Evolutionary conservation across 1,139 yeast species (phyloP), one percentile per base, ranked within the genome.

Genomic region (Scheffersomyces segobiensis): DNA sequence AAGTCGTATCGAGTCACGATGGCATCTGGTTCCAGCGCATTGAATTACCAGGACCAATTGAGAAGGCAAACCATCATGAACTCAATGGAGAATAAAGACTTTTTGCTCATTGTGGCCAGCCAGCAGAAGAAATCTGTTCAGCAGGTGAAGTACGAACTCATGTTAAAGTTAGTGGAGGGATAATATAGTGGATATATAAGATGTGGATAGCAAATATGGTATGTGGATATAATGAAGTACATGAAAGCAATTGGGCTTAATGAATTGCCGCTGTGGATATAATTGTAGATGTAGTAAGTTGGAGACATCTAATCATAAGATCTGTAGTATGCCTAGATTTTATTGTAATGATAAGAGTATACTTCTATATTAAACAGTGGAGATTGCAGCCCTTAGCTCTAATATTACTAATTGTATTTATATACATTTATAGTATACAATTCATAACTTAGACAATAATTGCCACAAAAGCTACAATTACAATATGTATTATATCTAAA

Each of bases 71-170:
- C 71, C 39, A 78, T 80, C 48, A 62, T 78, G 62, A 78, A 79
- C 60, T 77, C 82, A 32, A 62, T 80, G 67, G 83, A 80, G 59
- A 81, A 79, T 59, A 69, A 65, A 57, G 85, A 81, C 63, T 81
- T 78, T 63, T 66, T 81, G 55, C 63, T 81, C 65, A 72, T 78
- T 49, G 73, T 80, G 14, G 84, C 84, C 2, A 71, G 76, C 52
- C 83, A 79, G 63, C 81, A 79, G 63, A 73, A 74, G 54, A 80
- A 79, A 61, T 72, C 78, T 2, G 82, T 79, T 46, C 79, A 75
- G 59, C 82, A 80, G 63, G 82, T 80, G 24, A 75, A 71, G 55
- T 72, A 80, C 60, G 83, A 80, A 63, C 67, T 81, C 57, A 71
- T 64, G 67, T 60, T 63, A 59, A 64, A 63, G 52, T 52, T 65